Base-by-base conservation (phyloP, 176 grass and related monocot species). In the Paspalum vaginatum region DNA sequence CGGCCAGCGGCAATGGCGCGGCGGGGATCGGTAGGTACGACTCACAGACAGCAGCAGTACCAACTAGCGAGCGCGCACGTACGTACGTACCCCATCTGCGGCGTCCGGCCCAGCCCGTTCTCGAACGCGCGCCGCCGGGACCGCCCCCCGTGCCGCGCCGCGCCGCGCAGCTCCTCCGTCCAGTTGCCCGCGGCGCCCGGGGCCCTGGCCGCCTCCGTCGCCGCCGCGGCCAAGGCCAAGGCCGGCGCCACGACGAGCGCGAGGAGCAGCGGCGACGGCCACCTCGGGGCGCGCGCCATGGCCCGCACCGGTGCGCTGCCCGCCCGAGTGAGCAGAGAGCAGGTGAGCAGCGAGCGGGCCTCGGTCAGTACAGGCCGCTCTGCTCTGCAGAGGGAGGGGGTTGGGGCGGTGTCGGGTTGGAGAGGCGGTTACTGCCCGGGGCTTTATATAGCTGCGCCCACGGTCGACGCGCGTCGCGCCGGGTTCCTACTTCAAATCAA, bases 51-150 rank as follows among this genome's bases (percentile, higher is more conserved):
- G n/a, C n/a, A n/a, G n/a, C n/a, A n/a, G n/a, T n/a, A n/a, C n/a
- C n/a, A n/a, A n/a, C n/a, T n/a, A n/a, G n/a, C n/a, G n/a, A n/a
- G n/a, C n/a, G n/a, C n/a, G n/a, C n/a, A n/a, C n/a, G 32, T 32
- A 32, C 0, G 14, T 40, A 74, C 38, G 17, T 92, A 98, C 95
- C 95, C 95, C 95, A 98, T 98, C 74, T 90, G 95, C 77, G 95
- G 95, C 87, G 91, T 91, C 9, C 56, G 53, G 61, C 85, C 95
- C 53, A 90, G 89, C 64, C 95, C 87, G 89, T 97, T 94, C 75
- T 86, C 85, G 15, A 75, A 44, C 10, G 66, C 65, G 39, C 53
- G 58, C 53, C 92, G 77, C 51, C 88, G 77, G 18, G 57, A 39
- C 16, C 16, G 58, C 79, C 78, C 11, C 64, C 2, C 65, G 4